Evolutionary conservation across 2,329 filamentous ascomycete species (phyloP).

Genomic region (Dryadomyces quercus-mongolicae): DNA sequence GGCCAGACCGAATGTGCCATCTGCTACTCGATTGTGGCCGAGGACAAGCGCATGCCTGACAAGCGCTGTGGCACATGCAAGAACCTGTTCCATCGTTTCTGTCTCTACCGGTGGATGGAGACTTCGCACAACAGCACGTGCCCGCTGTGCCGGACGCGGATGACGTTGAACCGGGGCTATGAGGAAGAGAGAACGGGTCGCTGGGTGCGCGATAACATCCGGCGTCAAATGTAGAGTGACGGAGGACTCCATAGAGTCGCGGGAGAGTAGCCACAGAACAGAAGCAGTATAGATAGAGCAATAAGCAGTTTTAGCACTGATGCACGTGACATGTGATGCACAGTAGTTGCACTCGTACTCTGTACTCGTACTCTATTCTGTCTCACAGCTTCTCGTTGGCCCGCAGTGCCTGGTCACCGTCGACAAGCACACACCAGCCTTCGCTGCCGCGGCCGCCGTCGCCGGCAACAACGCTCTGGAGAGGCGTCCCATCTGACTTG

Average conservation of each 20-base stretch:
- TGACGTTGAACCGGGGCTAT: constrained; percentile 36
- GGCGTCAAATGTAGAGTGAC: too few relatives aligned
- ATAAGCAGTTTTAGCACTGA: too few relatives aligned
- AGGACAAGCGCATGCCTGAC: constrained; percentile 79
- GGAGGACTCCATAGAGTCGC: too few relatives aligned
- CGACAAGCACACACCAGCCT: constrained; percentile 81
- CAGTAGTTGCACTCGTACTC: too few relatives aligned
- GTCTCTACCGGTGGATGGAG: constrained; percentile 95
- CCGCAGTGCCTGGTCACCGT: constrained; percentile 56
- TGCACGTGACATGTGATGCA: too few relatives aligned
- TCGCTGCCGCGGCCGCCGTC: constrained; percentile 54
- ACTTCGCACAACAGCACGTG: constrained; percentile 85
- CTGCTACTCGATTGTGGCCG: constrained; percentile 88
- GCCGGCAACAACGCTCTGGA: constrained; percentile 57
- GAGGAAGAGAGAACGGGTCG: too few relatives aligned
- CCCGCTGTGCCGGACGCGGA: constrained; percentile 83
- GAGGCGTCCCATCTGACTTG: constrained; percentile 33
- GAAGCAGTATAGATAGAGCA: not conserved
- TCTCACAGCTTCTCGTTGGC: constrained; percentile 37
- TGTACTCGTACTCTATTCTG: not conserved
- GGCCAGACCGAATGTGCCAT: constrained; percentile 94
- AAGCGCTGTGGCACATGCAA: constrained; percentile 88
- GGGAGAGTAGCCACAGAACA: not conserved
- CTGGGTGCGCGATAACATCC: too few relatives aligned
- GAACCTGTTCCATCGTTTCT: constrained; percentile 81